phyloP scores from a whole-genome alignment of 768 basidiomycete genomes.

The Suillus occidentalis region DNA sequence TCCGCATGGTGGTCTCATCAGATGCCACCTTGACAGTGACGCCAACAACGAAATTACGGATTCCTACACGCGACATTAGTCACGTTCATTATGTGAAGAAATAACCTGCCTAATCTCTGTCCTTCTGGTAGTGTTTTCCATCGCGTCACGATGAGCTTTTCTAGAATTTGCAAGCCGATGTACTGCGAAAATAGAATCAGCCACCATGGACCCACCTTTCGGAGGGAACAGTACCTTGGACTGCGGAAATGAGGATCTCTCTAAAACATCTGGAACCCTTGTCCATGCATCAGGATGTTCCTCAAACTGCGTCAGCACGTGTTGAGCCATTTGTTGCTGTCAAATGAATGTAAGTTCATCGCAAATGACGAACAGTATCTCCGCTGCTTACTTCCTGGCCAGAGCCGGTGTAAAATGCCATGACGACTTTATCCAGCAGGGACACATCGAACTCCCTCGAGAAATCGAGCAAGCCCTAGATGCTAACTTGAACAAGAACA shows the following conservation, averaged over 20 bases:
- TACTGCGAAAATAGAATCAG: constrained; percentile 53
- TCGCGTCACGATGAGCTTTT: constrained; percentile 89
- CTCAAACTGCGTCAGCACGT: constrained; percentile 92
- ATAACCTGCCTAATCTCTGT: constrained; percentile 75
- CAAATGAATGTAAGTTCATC: constrained; percentile 12
- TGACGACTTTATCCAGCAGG: constrained; percentile 91
- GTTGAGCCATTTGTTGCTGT: constrained; percentile 95
- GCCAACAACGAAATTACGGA: constrained; percentile 94
- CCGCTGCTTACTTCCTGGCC: constrained; percentile 68
- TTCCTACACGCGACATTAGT: constrained; percentile 51
- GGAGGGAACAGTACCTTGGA: constrained; percentile 58
- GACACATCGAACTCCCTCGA: constrained; percentile 89
- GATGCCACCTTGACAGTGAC: constrained; percentile 91
- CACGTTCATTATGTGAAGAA: constrained; percentile 7
- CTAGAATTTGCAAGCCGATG: constrained; percentile 94
- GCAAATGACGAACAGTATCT: constrained; percentile 7
- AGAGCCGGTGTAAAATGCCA: constrained; percentile 83
- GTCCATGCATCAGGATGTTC: constrained; percentile 98
- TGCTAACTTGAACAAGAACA: constrained; percentile 11
- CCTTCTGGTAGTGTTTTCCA: constrained; percentile 97
- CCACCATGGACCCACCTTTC: constrained; percentile 1
- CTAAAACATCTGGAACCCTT: constrained; percentile 90
- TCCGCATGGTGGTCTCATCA: constrained; percentile 83
- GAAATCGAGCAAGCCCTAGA: constrained; percentile 88
- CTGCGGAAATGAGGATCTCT: constrained; percentile 80